Evolutionary conservation across 371 early-diverging fungal genomes (phyloP).

Genomic region (Mucor saturninus): DNA sequence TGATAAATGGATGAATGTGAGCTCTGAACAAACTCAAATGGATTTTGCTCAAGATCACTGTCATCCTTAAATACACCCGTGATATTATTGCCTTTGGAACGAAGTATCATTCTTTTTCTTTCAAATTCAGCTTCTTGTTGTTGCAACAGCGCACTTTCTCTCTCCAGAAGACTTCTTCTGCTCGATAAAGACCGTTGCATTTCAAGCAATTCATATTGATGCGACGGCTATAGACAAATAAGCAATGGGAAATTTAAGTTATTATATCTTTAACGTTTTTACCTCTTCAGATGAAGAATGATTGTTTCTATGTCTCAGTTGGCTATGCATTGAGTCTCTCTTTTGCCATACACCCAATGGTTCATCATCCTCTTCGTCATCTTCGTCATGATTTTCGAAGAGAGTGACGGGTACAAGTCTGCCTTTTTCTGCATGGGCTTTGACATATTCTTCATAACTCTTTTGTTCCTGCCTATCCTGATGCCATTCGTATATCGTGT

Average conservation of each 20-base stretch:
- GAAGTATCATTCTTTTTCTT: constrained; percentile 2
- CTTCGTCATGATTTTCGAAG: constrained; percentile 16
- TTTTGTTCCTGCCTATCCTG: constrained; percentile 31
- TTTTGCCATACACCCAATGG: constrained; percentile 27
- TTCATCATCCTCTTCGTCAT: constrained; percentile 31
- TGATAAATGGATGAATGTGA: background rate
- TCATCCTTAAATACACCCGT: constrained; percentile 20
- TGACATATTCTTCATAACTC: constrained; percentile 40
- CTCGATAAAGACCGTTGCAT: constrained; percentile 18
- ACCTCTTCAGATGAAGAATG: no score
- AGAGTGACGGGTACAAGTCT: constrained; percentile 5
- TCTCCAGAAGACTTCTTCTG: constrained; percentile 13
- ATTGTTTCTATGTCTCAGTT: constrained; percentile 6
- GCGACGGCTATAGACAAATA: background rate
- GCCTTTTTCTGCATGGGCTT: constrained; percentile 29
- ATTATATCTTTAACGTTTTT: background rate
- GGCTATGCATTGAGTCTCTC: constrained; percentile 2
- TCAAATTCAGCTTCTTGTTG: constrained; percentile 23
- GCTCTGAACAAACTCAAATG: background rate
- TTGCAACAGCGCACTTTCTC: constrained; percentile 8
- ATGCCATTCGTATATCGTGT: constrained; percentile 32
- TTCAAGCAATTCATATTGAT: constrained; percentile 20
- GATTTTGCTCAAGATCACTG: background rate
- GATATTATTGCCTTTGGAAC: constrained; percentile 24
- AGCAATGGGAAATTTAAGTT: background rate